Evolutionary conservation across 1,284 basidiomycete genomes (phyloP), one percentile per base, ranked within the genome.

Genomic region (Apiotrichum brassicae): DNA sequence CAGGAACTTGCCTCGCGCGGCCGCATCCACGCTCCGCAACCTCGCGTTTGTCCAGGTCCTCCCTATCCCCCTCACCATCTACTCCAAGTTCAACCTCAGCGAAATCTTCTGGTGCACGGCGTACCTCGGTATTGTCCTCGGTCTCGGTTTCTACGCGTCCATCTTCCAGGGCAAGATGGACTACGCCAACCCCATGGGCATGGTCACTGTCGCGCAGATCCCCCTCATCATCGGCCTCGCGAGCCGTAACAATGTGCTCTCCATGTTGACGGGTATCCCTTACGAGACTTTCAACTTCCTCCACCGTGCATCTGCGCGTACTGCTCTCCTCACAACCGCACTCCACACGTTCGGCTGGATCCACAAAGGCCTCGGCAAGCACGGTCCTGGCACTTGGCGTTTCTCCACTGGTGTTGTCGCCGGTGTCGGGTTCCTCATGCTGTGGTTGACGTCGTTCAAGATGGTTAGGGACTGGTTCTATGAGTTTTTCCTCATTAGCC

Each of bases 211-310:
- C n/a, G 36, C 23, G 18, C 83, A 85, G 62, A 62, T 83, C 3
- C 80, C 82, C 0, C 67, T 85, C 18, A 75, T 84, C 57, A 76
- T 79, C 0, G 81, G 76, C 4, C 76, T 85, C 13, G 82, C 81
- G 0, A 81, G 79, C 40, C 81, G 81, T 64, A 83, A 85, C 62
- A 85, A 84, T 49, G 45, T 79, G 16, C 70, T 85, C 12, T 78
- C 81, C 3, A 74, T 81, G 82, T 48, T 50, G 80, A 83, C 81
- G 2, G 81, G 82, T 3, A 68, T 84, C 37, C 73, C 78, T 42
- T 81, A 79, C 57, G 81, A 83, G 52, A 82, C 80, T 74, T 60
- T 71, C 40, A 69, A 69, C 52, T 71, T 58, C 48, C 57, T 71
- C 18, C 68, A 71, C 51, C 63, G 65, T 34, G 61, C 64, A 8